Evolutionary conservation across 2,329 filamentous ascomycete genomes (phyloP).

Genomic region (Cadophora gregata): DNA sequence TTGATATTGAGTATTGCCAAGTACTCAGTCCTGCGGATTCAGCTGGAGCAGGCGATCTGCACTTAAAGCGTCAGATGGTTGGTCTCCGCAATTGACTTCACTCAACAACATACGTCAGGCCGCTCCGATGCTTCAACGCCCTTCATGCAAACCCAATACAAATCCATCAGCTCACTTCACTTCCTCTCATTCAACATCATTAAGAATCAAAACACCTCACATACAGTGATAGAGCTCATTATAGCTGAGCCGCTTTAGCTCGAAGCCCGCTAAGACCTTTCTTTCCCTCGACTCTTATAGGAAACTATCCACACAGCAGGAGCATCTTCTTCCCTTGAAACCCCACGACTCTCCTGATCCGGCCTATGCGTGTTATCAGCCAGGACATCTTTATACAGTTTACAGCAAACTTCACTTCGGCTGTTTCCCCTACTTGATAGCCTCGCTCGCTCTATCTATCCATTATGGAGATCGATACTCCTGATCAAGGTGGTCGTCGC

Average conservation of each 20-base stretch:
- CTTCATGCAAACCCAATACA: not conserved
- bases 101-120: not conserved
- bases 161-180: not conserved
- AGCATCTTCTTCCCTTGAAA: not conserved
- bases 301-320: not conserved
- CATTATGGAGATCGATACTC: not conserved
- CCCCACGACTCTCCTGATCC: not conserved
- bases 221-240: not conserved
- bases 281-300: not conserved
- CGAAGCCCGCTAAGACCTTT: not conserved
- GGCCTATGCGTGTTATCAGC: not conserved
- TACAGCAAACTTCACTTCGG: not conserved
- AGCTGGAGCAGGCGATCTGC: not conserved
- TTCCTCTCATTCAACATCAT: not conserved
- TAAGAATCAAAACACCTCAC: not conserved
- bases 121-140: not conserved
- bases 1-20: not conserved
- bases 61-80: not conserved
- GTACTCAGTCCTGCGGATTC: not conserved
- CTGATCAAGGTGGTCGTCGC: not conserved
- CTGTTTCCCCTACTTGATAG: constrained; percentile 23
- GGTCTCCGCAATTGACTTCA: too few relatives aligned
- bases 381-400: not conserved
- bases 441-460: constrained; percentile 28
- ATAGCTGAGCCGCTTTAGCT: not conserved